Base-by-base conservation (phyloP, 768 basidiomycete species). In the Tubosaeta sp. region DNA sequence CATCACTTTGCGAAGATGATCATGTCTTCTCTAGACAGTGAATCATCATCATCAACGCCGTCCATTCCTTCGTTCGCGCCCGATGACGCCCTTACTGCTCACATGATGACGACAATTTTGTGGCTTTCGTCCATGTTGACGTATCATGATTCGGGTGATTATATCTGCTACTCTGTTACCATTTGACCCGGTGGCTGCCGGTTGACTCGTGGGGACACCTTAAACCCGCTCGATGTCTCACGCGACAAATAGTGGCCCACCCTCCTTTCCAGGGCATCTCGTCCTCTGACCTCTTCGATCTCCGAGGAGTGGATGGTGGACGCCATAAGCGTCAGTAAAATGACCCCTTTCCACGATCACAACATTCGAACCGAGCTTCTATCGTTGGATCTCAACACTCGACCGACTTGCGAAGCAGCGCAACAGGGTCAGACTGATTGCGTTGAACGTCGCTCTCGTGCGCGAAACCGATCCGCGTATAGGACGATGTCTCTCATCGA, bases 231-330 rank as follows among this genome's bases (percentile, higher is more conserved):
- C 46, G 46, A 50, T 59, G 33, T 65, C 62, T 58, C 62, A 65
- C 58, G 53, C 50, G 48, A 46, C 47, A 43, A 42, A 56, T 45
- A 42, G 54, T 59, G 60, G 55, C 49, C 54, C 52, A 52, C n/a
- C 37, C 43, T 37, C 31, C 59, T 37, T 42, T 54, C 41, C 50
- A 52, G 52, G 59, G 50, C 57, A 54, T 50, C 34, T 41, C 34
- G 13, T 26, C 31, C 44, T 52, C 12, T n/a, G 34, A 46, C 43
- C 29, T 48, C 55, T 48, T 57, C 37, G 54, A 66, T 59, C 59
- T 65, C 65, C 64, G 64, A 65, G 64, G 64, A 65, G 52, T 56
- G 55, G 14, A 42, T 54, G 53, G 48, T 45, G 51, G 39, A 43
- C 46, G 35, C 34, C 19, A 37, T 54, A 37, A 55, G 33, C 43